These are phyloP conservation scores for Hypoxylon fragiforme DNA, from an alignment of 495 filamentous ascomycete species.

Conservation along the genomic window DNA sequence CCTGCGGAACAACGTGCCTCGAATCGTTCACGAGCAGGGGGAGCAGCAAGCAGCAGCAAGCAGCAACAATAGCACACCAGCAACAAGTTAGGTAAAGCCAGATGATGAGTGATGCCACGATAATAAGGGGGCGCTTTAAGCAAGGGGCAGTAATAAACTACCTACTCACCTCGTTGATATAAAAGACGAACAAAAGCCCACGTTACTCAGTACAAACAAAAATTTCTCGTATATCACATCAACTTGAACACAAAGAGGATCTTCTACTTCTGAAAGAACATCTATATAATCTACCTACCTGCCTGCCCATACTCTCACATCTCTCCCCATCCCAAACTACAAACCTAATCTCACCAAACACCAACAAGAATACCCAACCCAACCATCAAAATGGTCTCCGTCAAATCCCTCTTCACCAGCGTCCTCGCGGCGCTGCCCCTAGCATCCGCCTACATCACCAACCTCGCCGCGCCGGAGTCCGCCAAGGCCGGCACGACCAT, in stretches of 20 bases:
- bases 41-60: neutral
- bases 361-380: neutral
- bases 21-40: constrained; percentile 6
- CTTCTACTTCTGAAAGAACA: neutral
- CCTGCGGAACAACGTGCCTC: constrained; percentile 22
- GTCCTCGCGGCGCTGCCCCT: constrained; percentile 15
- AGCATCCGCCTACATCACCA: constrained; percentile 21
- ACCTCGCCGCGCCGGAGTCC: constrained; percentile 5
- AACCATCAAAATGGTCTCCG: constrained; percentile 29
- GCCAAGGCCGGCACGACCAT: constrained; percentile 20
- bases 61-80: neutral
- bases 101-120: neutral
- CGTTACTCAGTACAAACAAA: neutral
- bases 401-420: constrained; percentile 26
- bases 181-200: neutral
- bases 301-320: neutral
- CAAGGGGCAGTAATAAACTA: neutral
- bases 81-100: neutral
- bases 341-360: neutral
- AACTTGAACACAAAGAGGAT: neutral
- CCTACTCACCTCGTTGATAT: neutral
- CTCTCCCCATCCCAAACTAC: neutral
- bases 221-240: neutral
- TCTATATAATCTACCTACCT: neutral
- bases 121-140: neutral